Conservation (phyloP, 169 alveolate species). For the Cryptosporidium sp. region DNA sequence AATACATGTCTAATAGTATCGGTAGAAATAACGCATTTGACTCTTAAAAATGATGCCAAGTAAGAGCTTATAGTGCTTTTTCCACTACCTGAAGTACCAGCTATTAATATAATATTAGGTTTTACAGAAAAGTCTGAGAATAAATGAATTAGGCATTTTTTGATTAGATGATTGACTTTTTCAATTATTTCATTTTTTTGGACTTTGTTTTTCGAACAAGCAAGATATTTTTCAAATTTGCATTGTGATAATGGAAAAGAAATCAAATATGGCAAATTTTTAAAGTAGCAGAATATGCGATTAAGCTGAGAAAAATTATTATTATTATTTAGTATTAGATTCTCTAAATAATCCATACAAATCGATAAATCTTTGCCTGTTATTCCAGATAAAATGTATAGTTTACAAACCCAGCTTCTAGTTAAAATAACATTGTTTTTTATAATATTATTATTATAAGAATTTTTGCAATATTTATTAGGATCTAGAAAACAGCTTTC, state of each 20-base stretch:
- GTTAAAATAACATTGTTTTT: neutral
- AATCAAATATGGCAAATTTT: constrained; percentile 11
- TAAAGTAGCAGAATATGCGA: neutral
- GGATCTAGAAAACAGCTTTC: neutral
- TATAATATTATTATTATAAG: neutral
- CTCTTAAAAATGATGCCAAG: constrained; percentile 84
- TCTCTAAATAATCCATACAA: constrained; percentile 22
- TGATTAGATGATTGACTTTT: neutral
- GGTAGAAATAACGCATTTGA: constrained; percentile 83
- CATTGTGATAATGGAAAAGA: constrained; percentile 10
- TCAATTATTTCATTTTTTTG: neutral
- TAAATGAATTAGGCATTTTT: constrained; percentile 16
- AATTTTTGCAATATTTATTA: neutral
- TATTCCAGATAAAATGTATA: constrained; percentile 33
- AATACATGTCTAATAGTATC: constrained; percentile 86
- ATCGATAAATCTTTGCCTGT: constrained; percentile 1
- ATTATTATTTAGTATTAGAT: neutral
- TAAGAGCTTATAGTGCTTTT: constrained; percentile 85
- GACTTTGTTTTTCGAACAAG: neutral
- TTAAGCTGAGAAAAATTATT: neutral
- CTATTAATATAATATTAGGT: constrained; percentile 82
- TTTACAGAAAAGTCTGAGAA: constrained; percentile 67
- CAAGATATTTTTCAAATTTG: neutral
- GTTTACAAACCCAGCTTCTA: constrained; percentile 30
- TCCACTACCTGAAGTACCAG: constrained; percentile 90